Evolutionary conservation across 371 early-diverging fungal genomes (phyloP), one percentile per base, ranked within the genome.

Genomic region (Polyrhizophydium stewartii): DNA sequence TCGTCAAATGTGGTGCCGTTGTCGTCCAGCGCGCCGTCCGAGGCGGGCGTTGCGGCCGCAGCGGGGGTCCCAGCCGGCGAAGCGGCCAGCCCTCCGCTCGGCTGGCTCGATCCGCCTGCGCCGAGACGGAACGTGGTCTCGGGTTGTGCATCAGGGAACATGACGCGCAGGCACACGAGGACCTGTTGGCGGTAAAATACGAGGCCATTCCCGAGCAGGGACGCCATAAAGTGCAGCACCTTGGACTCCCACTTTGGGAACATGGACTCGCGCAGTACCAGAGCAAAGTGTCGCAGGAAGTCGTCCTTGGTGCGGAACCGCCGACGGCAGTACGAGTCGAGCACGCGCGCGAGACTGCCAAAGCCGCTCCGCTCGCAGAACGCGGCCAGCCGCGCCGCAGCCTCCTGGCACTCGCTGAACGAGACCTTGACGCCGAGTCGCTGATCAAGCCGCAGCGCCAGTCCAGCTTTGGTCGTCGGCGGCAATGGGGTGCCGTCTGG

Each of bases 221-320:
- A 70, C 57, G 87, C 71, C 7, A 87, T 70, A 64, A 89, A 58
- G 40, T 70, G 70, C 28, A 89, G 65, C 6, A 84, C 85, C 62
- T 84, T 76, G 24, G 75, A 75, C 45, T 86, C 82, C 32, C 87
- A 80, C 22, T 74, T 74, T 0, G 82, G 82, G 40, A 91, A 79
- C 63, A 85, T 92, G 0, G 77, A 67, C 33, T 90, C 88, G 1
- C 84, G 73, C 47, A 92, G 68, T 7, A 85, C 69, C 1, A 66
- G 71, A 13, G 84, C 70, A 16, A 89, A 69, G 60, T 91, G 90
- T 21, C 83, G 74, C 27, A 90, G 71, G 62, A 85, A 91, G 62
- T 90, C 91, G 32, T 88, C 85, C 64, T 85, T 81, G 35, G 79
- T 75, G 35, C 92, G 79, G 59, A 88, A 82, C 28, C 86, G 76